A percentile compares a stretch with the other conserved stretches of the same genome.
phyloP scores from a whole-genome alignment of 2,329 filamentous ascomycete genomes.

The Aureobasidium melanogenum region DNA sequence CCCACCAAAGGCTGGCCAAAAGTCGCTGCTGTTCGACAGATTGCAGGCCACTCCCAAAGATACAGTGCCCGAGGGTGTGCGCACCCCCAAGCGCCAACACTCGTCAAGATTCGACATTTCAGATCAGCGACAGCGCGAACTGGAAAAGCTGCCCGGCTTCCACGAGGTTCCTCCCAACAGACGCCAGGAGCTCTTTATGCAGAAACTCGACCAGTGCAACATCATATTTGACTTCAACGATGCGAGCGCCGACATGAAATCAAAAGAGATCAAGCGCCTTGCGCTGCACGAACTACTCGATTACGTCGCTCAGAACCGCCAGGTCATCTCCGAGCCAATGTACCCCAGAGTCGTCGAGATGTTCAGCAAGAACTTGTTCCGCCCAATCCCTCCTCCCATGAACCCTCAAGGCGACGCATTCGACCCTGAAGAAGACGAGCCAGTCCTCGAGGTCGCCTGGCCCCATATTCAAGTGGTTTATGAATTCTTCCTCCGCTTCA shows the following conservation, averaged over 20 bases:
- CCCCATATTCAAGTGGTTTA: constrained; percentile 99
- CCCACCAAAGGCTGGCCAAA: constrained; percentile 83
- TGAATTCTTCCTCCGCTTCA: constrained; percentile 97
- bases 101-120: constrained; percentile 98
- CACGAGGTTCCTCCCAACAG: constrained; percentile 94
- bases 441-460: constrained; percentile 96
- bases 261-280: constrained; percentile 97
- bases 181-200: constrained; percentile 96
- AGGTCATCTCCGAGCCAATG: constrained; percentile 98
- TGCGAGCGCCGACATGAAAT: constrained; percentile 96
- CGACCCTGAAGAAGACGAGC: constrained; percentile 96
- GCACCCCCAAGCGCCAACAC: constrained; percentile 92
- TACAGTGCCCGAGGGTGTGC: constrained; percentile 76
- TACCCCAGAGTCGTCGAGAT: constrained; percentile 97
- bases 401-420: constrained; percentile 98
- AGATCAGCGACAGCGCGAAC: constrained; percentile 74
- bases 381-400: constrained; percentile 91
- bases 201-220: constrained; percentile 99
- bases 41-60: constrained; percentile 93
- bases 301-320: constrained; percentile 96
- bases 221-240: constrained; percentile 99
- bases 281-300: constrained; percentile 93
- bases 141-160: constrained; percentile 95
- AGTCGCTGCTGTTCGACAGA: constrained; percentile 80
- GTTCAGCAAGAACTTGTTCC: constrained; percentile 98